Base-by-base conservation (phyloP, 768 basidiomycete genomes). In the Cytidiella melzeri region DNA sequence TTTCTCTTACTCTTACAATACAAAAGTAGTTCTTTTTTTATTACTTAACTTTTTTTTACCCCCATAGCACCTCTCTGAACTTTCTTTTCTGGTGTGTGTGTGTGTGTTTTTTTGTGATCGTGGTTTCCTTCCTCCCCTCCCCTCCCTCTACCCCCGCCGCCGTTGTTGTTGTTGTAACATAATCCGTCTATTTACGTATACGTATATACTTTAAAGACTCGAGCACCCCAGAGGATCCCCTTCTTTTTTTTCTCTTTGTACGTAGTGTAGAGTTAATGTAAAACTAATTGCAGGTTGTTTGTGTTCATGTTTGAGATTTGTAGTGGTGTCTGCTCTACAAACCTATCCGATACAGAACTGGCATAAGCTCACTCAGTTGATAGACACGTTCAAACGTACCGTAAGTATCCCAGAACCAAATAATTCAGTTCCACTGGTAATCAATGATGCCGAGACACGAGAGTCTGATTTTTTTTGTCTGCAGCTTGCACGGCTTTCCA, bases 381-480 rank as follows among this genome's bases (percentile, higher is more conserved):
- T 15, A 40, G 43, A 44, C 5, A 44, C 12, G 26, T 10, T 23
- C n/a, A 7, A 4, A 39, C 63, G 5, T 41, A 64, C 63, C 55
- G 30, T 52, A n/a, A n/a, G n/a, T n/a, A 57, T 1, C 89, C 91
- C 41, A 83, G 65, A 28, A 91, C 55, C 21, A 92, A 68, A 0
- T 64, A 47, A 28, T 81, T 76, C 0, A 79, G 63, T 40, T 81
- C 81, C 6, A 91, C 60, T 4, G 84, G 80, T 24, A n/a, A n/a
- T n/a, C n/a, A 67, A 55, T 23, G 58, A 52, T 21, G 50, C 56
- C 2, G 65, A 58, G 0, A 64, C 43, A 19, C 48, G 45, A 15
- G 30, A 34, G 7, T 7, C 30, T 7, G 7, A 15, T n/a, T n/a
- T 34, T 15, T 15, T 7, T 34, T 34, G 15, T 15, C 9, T 7